Base-by-base conservation (phyloP, 345 rosid species). In the Geranium brycei region DNA sequence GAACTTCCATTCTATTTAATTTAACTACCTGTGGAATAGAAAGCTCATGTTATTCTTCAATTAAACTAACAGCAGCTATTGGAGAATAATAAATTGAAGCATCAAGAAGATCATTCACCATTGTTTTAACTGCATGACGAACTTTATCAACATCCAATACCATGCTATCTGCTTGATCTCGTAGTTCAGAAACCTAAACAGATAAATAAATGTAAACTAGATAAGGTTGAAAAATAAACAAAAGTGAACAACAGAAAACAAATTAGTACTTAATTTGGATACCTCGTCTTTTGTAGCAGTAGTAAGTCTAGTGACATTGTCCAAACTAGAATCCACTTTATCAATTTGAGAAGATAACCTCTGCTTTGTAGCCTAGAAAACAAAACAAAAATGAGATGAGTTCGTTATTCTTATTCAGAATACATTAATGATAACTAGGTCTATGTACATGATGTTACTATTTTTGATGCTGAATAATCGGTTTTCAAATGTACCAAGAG, bases 231-330 rank as follows among this genome's bases (percentile, higher is more conserved):
- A 47, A 47, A 2, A 13, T 8, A 47, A 47, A 47, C 53, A 10
- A 47, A 47, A 47, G 53, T 47, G 11, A 47, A 47, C 15, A 47
- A 47, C 7, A 47, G 11, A 47, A 47, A 47, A 8, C 15, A 13
- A 6, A 47, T 11, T 11, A 47, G 53, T 47, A 47, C 15, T 47
- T 8, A 57, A 71, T 31, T 51, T 17, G 62, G 71, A 79, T 66
- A 87, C 99, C 88, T 78, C 83, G 57, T 77, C 83, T 60, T 71
- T 83, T 70, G 97, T 88, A 60, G 73, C 69, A 65, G 75, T 73
- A 66, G 85, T 85, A 57, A 84, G 64, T 47, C 75, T 80, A 31
- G 75, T 79, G 73, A 85, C 79, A 59, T 80, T 82, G 63, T 76
- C 81, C 77, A 88, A 71, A 69, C 64, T 76, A 59, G 69, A 61